A percentile compares a stretch with the other conserved stretches of the same genome.
Conservation (phyloP, 108 stramenopile species). For the Nitzschia palea region DNA sequence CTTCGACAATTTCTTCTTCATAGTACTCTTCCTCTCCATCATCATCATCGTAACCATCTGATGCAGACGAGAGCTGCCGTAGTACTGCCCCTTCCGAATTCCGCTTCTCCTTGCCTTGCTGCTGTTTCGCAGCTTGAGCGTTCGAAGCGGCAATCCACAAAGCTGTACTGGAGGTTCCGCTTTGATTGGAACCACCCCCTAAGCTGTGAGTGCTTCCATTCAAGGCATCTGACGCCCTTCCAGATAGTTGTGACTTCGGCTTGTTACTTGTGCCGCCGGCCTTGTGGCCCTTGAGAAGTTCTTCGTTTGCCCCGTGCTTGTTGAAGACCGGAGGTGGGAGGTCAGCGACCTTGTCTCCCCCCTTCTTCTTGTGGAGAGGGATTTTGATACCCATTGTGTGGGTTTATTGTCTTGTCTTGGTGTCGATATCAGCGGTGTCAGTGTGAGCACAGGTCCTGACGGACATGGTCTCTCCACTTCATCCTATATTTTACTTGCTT, state of each 20-base stretch:
- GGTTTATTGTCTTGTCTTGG: too few species aligned
- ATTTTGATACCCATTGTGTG: constrained; percentile 11
- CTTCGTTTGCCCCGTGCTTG: constrained; percentile 9
- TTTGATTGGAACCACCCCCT: not conserved
- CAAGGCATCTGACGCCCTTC: not conserved
- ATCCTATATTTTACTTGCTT: too few species aligned
- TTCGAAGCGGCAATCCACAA: constrained; percentile 23
- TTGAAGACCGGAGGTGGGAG: constrained; percentile 24
- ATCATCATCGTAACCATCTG: not conserved
- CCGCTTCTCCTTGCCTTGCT: not conserved
- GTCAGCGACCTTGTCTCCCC: constrained; percentile 18
- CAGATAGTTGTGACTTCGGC: not conserved
- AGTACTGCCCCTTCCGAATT: not conserved
- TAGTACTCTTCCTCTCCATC: constrained; percentile 6
- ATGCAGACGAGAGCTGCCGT: not conserved
- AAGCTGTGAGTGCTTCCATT: not conserved
- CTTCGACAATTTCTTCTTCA: constrained; percentile 13
- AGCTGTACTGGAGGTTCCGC: constrained; percentile 16
- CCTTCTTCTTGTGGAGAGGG: constrained; percentile 8
- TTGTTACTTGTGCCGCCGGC: constrained; percentile 1
- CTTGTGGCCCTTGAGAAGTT: constrained; percentile 28
- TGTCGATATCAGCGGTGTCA: too few species aligned
- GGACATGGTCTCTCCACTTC: too few species aligned
- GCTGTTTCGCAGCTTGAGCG: constrained; percentile 12
- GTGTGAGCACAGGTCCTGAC: too few species aligned